A percentile compares a stretch with the other conserved stretches of the same genome.
Conservation (phyloP, 345 rosid genomes). For the Linum usitatissimum region DNA sequence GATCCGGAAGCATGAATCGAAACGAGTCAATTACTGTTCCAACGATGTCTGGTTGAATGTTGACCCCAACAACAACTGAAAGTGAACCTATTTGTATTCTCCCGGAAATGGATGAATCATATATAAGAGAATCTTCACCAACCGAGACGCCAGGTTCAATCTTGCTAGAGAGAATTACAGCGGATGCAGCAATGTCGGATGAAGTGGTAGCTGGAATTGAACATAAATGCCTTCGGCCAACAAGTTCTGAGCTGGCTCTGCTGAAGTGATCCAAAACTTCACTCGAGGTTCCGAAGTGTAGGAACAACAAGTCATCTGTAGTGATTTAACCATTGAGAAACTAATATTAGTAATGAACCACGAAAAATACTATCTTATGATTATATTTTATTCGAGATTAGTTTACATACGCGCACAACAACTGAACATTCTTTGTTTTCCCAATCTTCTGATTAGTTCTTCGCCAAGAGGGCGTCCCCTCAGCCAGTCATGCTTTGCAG, state of each 20-base stretch:
- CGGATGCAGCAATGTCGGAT: constrained; percentile 87
- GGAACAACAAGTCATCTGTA: constrained; percentile 75
- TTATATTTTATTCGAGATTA: neutral
- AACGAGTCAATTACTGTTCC: constrained; percentile 26
- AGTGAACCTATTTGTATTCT: constrained; percentile 84
- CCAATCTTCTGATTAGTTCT: constrained; percentile 57
- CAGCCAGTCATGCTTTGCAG: constrained; percentile 84
- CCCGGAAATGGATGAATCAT: constrained; percentile 57
- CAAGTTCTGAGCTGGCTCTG: constrained; percentile 62
- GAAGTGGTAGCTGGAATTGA: constrained; percentile 86
- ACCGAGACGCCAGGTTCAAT: constrained; percentile 74
- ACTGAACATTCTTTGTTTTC: constrained; percentile 68
- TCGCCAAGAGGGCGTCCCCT: constrained; percentile 55
- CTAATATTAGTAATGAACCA: constrained; percentile 5
- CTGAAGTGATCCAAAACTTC: constrained; percentile 92
- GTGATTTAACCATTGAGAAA: constrained; percentile 6
- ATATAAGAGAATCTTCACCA: constrained; percentile 91
- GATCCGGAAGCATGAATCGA: constrained; percentile 82
- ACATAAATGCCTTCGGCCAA: constrained; percentile 87
- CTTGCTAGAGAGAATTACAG: constrained; percentile 77
- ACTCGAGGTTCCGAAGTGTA: constrained; percentile 97
- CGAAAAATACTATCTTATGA: neutral
- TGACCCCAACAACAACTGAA: constrained; percentile 73
- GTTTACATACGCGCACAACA: constrained; percentile 67
- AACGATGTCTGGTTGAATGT: constrained; percentile 40